Percentiles rank a stretch among this genome's conserved stretches.
Evolutionary conservation across 371 early-diverging fungal genomes (phyloP).

Genomic region (Paraphysoderma sedebokerense): DNA sequence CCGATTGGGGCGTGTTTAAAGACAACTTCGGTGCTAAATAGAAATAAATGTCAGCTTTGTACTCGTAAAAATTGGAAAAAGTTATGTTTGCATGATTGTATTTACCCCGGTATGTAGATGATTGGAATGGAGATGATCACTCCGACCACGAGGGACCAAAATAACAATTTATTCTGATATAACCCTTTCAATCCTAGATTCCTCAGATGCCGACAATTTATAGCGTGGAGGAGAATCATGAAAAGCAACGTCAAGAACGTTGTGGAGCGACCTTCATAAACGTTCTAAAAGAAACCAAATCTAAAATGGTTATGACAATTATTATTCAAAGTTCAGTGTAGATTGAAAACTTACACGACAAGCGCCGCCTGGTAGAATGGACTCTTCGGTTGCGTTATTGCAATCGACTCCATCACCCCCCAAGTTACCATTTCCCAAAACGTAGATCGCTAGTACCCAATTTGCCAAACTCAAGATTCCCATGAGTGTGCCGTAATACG

Average conservation of each 20-base stretch:
- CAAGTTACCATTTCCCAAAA: slow-evolving; percentile 36
- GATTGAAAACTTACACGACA: too few relatives aligned
- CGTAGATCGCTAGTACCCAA: slow-evolving; percentile 45
- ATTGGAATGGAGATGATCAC: slow-evolving; percentile 31
- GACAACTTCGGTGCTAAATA: slow-evolving; percentile 45
- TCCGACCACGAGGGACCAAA: slow-evolving; percentile 29
- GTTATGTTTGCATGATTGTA: too few relatives aligned
- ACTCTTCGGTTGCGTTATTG: slow-evolving; percentile 25
- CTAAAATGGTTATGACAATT: too few relatives aligned
- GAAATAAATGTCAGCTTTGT: too few relatives aligned
- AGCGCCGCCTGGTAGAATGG: slow-evolving; percentile 29
- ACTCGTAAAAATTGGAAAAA: too few relatives aligned
- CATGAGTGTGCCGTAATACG: slow-evolving; percentile 52
- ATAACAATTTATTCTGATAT: slow-evolving; percentile 36
- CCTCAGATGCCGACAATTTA: slow-evolving; percentile 50
- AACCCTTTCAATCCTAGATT: slow-evolving; percentile 33
- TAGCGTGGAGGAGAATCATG: slow-evolving; percentile 44
- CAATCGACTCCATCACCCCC: slow-evolving; percentile 34
- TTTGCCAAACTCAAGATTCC: slow-evolving; percentile 42
- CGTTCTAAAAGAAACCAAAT: slow-evolving; percentile 38
- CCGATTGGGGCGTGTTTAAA: slow-evolving; percentile 45
- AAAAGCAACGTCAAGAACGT: slow-evolving; percentile 45
- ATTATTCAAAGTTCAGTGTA: too few relatives aligned
- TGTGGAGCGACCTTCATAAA: slow-evolving; percentile 55
- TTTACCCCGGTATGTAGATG: slow-evolving; percentile 47